A percentile compares a stretch with the other conserved stretches of the same genome.
phyloP scores from a whole-genome alignment of 1,284 basidiomycete genomes.

The Coniferiporia weirii region DNA sequence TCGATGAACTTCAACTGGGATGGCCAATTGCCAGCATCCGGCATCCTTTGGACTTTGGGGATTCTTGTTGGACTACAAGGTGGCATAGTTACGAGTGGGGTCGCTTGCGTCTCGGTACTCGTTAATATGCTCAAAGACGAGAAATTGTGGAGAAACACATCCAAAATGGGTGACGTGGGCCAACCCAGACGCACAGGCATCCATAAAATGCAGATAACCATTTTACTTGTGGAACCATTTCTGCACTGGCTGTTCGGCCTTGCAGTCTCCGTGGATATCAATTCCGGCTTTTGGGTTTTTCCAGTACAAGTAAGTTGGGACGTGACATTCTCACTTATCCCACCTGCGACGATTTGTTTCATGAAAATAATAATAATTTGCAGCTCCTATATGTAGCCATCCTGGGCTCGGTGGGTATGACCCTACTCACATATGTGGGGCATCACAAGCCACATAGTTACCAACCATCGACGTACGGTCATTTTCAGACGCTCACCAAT shows the following conservation, averaged over 20 bases:
- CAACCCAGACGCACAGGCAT: no score
- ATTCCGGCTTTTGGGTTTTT: neutral
- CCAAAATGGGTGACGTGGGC: no score
- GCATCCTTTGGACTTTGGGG: constrained; percentile 11
- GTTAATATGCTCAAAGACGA: no score
- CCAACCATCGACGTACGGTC: constrained; percentile 4
- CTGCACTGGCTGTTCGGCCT: constrained; percentile 20
- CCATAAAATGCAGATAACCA: no score
- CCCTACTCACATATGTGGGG: neutral
- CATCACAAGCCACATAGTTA: neutral
- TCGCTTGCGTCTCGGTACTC: no score
- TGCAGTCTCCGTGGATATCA: constrained; percentile 15
- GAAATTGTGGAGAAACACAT: constrained; percentile 6
- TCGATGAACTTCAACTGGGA: constrained; percentile 11
- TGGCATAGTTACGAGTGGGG: constrained; percentile 13
- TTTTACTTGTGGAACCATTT: constrained; percentile 11
- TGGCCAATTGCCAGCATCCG: constrained; percentile 5
- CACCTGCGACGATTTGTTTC: neutral
- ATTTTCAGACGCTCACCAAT: neutral
- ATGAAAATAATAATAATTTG: neutral
- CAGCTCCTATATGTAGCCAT: neutral
- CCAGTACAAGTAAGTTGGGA: no score
- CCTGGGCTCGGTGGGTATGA: neutral
- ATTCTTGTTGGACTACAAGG: constrained; percentile 16
- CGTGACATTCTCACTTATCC: no score